Evolutionary conservation across 352 stramenopile species (phyloP), one percentile per base, ranked within the genome.

Genomic region (Pythium dissotocum): DNA sequence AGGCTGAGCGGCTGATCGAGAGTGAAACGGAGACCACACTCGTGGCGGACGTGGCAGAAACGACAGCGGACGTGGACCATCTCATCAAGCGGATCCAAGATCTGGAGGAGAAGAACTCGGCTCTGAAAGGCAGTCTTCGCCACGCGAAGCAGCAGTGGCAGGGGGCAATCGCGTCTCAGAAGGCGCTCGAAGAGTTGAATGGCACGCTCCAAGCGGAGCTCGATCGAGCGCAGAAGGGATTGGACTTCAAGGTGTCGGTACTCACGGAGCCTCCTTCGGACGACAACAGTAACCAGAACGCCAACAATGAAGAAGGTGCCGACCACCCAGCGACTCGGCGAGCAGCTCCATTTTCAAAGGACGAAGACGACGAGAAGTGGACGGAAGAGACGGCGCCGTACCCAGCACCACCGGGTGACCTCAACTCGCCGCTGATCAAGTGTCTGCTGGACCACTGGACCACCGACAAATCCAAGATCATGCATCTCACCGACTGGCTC

Each of bases 371-470:
- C 8, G 53, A 70, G 9, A 70, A 76, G 33, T 77, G 74, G 74
- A 52, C 70, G 26, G 69, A 76, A 53, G 73, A 80, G 48, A 71
- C 56, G 14, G 67, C 59, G 9, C 63, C 67, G 48, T 76, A 77
- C 66, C 73, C 73, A 12, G 73, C 73, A 10, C 73, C 73, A 21
- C 73, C 73, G 51, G 71, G 73, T 6, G 73, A 80, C 51, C 64
- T 80, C 30, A 71, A 80, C 59, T 80, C 73, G 12, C 73, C 73
- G 14, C 58, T 80, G 32, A 80, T 80, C 61, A 72, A 70, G 46
- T 77, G 70, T 52, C 52, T 80, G 18, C 54, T 80, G 4, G 65
- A 80, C 33, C 70, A 80, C 56, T 80, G 73, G 73, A 80, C 73
- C 28, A 66, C 59, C 6, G 73, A 80, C 58, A 80, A 77, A 55